A percentile compares a stretch with the other conserved stretches of the same genome.
These are phyloP conservation scores for Stephania japonica DNA, from an alignment of 164 flowering plant species.

Conservation along the genomic window DNA sequence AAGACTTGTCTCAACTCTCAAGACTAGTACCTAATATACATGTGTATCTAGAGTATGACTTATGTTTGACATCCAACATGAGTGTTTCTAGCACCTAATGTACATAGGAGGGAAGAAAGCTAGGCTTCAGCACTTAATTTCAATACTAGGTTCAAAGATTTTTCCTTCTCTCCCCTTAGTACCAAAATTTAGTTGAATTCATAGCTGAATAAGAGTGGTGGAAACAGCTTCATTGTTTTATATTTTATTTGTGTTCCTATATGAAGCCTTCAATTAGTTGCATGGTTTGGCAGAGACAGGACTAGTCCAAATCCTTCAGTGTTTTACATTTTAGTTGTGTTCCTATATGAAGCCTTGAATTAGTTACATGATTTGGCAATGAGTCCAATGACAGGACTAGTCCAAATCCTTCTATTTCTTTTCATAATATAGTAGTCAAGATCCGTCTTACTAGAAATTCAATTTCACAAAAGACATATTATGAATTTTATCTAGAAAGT, in stretches of 20 bases:
- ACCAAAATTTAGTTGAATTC: background rate
- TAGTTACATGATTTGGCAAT: background rate
- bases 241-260: background rate
- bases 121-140: too few species aligned
- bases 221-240: background rate
- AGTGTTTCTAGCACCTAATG: background rate
- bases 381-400: background rate
- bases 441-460: background rate
- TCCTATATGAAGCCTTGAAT: background rate
- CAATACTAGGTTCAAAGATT: too few species aligned
- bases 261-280: background rate
- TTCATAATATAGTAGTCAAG: background rate
- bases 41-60: background rate
- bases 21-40: background rate
- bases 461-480: slow-evolving; percentile 1
- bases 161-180: too few species aligned
- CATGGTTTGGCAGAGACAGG: background rate
- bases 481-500: slow-evolving; percentile 8
- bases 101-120: background rate
- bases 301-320: background rate
- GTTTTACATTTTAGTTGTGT: background rate
- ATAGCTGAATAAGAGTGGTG: background rate
- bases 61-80: background rate
- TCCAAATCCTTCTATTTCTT: background rate
- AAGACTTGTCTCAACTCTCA: background rate